Conservation (phyloP, 2,329 filamentous ascomycete genomes). For the Apiospora aurea region DNA sequence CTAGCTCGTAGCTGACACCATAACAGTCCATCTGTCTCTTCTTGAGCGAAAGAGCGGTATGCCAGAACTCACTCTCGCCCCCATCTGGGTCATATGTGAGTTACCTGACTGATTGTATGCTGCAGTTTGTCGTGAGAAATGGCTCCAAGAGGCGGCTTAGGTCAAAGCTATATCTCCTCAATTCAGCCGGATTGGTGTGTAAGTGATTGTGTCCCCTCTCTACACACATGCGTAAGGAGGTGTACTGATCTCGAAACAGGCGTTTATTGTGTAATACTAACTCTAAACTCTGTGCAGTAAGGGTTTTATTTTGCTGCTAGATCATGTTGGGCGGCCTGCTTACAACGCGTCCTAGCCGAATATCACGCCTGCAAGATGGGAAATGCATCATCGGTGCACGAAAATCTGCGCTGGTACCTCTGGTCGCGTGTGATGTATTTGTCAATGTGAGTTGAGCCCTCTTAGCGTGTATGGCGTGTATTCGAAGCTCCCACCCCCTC, state of each 20-base stretch:
- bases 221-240: slow-evolving; percentile 2
- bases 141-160: slow-evolving; percentile 57
- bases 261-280: slow-evolving; percentile 54
- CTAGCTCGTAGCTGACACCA: not conserved
- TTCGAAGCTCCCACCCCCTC: not conserved
- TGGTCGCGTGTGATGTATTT: slow-evolving; percentile 66
- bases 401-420: slow-evolving; percentile 63
- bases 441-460: slow-evolving; percentile 54
- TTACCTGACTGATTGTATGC: slow-evolving; percentile 26
- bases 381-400: slow-evolving; percentile 69
- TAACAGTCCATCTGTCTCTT: slow-evolving; percentile 67
- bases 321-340: not conserved
- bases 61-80: slow-evolving; percentile 32
- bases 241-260: slow-evolving; percentile 39
- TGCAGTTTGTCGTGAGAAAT: slow-evolving; percentile 64
- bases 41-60: slow-evolving; percentile 67
- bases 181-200: slow-evolving; percentile 65
- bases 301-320: slow-evolving; percentile 33
- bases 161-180: slow-evolving; percentile 67
- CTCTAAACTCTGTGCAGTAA: slow-evolving; percentile 68
- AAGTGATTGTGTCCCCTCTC: slow-evolving; percentile 24
- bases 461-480: not conserved
- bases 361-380: slow-evolving; percentile 60
- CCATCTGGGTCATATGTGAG: not conserved
- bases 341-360: slow-evolving; percentile 51